Base-by-base conservation (phyloP, 371 early-diverging fungal species). In the Basidiobolus meristosporus region DNA sequence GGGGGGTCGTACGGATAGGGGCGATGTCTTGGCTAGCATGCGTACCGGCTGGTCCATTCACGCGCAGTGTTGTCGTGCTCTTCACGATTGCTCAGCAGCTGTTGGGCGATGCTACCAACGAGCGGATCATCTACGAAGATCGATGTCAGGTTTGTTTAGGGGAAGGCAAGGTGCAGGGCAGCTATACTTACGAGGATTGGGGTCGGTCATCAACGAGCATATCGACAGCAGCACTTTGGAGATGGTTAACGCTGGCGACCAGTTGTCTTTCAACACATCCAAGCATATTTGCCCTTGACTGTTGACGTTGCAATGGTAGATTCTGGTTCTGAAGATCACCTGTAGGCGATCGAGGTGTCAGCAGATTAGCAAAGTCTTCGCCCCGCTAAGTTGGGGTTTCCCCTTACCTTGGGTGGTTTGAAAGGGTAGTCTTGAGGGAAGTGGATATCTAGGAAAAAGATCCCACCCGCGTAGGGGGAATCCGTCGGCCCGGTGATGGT, bases 281-380 rank as follows among this genome's bases (percentile, higher is more conserved):
- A 96, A 56, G 56, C 96, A 95, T 45, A 96, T 91, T 33, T 61
- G 66, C 10, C 97, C 97, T 42, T 73, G 73, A 31, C 66, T 62
- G 58, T 88, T 88, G 53, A 96, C 80, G 60, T 96, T 96, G 63
- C 93, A 92, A 64, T 96, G 97, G 51, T 90, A 96, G 40, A 93
- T 90, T 19, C 79, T 65, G 5, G 95, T 90, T 23, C 80, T 56
- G 64, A 89, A 92, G 14, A 56, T 58, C 22, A 86, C 66, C 74
- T 69, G 43, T 0, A n/a, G n/a, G n/a, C n/a, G n/a, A n/a, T n/a
- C n/a, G 37, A 1, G 22, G 15, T 23, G 23, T 19, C 14, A 19
- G 30, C 23, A 19, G 23, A 36, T 28, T n/a, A n/a, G 30, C 26
- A 38, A 47, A 7, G 21, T 5, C 7, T 15, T 19, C 16, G 36